phyloP scores from a whole-genome alignment of 768 basidiomycete species.

The Dentipellis fragilis region DNA sequence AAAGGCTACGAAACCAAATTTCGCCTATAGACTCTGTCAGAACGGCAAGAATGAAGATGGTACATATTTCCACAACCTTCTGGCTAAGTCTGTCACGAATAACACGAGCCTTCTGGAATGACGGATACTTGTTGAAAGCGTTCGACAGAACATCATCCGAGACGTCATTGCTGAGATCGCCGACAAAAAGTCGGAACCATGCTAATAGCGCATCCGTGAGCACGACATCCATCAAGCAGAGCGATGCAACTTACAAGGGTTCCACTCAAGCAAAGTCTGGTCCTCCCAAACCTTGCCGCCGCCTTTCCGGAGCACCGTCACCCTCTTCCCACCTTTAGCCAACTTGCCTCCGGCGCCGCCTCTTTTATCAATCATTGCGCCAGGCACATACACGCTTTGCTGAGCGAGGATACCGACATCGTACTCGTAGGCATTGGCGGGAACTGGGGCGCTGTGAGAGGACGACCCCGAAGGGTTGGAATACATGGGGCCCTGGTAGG shows the following conservation, averaged over 20 bases:
- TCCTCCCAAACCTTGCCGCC: conserved; percentile 98
- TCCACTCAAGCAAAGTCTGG: conserved; percentile 95
- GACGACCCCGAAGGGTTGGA: conserved; percentile 54
- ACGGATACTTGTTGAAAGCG: conserved; percentile 88
- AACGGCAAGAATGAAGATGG: conserved; percentile 4
- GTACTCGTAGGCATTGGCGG: conserved; percentile 87
- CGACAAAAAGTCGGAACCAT: conserved; percentile 97
- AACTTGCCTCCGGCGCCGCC: conserved; percentile 80
- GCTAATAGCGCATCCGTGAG: conserved; percentile 33
- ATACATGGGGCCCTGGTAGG: conserved; percentile 68
- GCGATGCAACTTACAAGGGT: conserved; percentile 58
- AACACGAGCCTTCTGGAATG: conserved; percentile 92
- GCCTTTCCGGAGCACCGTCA: conserved; percentile 90
- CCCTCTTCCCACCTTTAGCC: conserved; percentile 84
- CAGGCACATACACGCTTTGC: conserved; percentile 87
- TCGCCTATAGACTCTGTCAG: conserved; percentile 47
- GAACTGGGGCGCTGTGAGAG: conserved; percentile 66
- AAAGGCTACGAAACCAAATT: conserved; percentile 95
- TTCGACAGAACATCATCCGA: conserved; percentile 90
- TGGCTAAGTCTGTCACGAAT: conserved; percentile 89
- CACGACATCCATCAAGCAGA: background rate
- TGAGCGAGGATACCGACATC: conserved; percentile 87
- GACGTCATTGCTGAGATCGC: conserved; percentile 96
- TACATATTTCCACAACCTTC: conserved; percentile 46
- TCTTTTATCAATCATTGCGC: conserved; percentile 82